Conservation (phyloP, 202 grass and related monocot species). For the Digitaria exilis region DNA sequence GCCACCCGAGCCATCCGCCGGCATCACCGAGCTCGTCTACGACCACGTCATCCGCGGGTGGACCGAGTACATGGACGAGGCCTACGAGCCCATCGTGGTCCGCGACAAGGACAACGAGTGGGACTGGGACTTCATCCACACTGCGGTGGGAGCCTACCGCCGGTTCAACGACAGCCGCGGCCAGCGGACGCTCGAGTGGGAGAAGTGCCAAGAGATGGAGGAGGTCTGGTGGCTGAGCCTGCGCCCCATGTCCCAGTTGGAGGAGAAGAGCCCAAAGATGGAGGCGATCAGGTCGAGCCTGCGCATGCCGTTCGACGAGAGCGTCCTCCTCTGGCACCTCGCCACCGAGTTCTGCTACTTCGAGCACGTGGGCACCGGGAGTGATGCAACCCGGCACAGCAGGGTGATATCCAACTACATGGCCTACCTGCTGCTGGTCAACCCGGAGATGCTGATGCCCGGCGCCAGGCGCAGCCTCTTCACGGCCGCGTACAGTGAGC, state of each 20-base stretch:
- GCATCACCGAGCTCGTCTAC: too few relatives aligned
- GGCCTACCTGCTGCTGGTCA: background rate
- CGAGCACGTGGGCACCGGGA: background rate
- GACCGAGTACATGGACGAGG: too few relatives aligned
- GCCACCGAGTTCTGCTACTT: too few relatives aligned
- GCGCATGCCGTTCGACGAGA: background rate
- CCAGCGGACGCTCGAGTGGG: background rate
- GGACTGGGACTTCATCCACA: too few relatives aligned
- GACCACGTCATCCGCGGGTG: background rate
- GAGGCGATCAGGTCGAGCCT: too few relatives aligned
- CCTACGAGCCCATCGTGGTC: too few relatives aligned
- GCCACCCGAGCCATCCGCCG: too few relatives aligned
- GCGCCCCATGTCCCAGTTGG: too few relatives aligned
- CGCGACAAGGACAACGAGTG: too few relatives aligned
- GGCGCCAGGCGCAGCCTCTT: background rate
- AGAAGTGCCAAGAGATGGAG: accelerated
- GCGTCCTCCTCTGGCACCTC: background rate
- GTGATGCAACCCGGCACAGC: too few relatives aligned
- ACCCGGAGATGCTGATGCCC: background rate
- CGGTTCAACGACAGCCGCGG: background rate
- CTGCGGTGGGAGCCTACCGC: background rate
- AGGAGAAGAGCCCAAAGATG: too few relatives aligned
- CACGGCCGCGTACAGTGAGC: background rate
- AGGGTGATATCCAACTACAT: background rate
- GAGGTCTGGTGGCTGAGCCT: too few relatives aligned